Evolutionary conservation across 768 basidiomycete species (phyloP), one percentile per base, ranked within the genome.

Genomic region (Lactarius pseudohatsudake): DNA sequence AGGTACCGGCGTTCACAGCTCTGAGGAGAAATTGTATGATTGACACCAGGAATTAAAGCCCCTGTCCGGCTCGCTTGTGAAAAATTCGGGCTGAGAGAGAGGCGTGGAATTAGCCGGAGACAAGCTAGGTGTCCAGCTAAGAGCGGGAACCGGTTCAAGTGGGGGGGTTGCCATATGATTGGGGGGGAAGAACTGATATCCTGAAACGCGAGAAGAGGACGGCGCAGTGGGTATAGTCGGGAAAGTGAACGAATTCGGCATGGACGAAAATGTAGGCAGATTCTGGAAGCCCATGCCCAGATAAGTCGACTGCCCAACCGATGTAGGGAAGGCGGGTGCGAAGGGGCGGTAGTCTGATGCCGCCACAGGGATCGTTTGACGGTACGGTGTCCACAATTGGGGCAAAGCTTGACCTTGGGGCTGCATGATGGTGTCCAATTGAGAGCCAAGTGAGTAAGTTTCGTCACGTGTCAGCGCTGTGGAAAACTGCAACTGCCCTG

Each of bases 41-140:
- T 60, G 58, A 26, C 6, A 34, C 64, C 64, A 65, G 4, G n/a
- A 1, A 34, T 60, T 22, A 11, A 43, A 60, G 41, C 15, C 20
- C 18, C 15, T 0, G 32, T n/a, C 4, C 13, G 30, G 36, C 36
- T 18, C n/a, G n/a, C 50, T 36, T 11, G n/a, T 32, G 38, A 55
- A 26, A n/a, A 26, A 18, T 6, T 34, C 7, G 13, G 58, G 26
- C 13, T 53, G 45, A 28, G 57, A 22, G 8, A 34, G 4, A 18
- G 55, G 16, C 1, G 30, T 45, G 7, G 54, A 41, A 10, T 10
- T 18, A 18, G 43, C 13, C 30, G n/a, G 20, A 11, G 28, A 30
- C 41, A 16, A 10, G 50, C n/a, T 10, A 4, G 13, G 22, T 28
- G 61, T 38, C 61, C 61, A 61, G 61, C 32, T 36, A 16, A 34